phyloP scores from a whole-genome alignment of 305 asterid species.

The Withania somnifera region DNA sequence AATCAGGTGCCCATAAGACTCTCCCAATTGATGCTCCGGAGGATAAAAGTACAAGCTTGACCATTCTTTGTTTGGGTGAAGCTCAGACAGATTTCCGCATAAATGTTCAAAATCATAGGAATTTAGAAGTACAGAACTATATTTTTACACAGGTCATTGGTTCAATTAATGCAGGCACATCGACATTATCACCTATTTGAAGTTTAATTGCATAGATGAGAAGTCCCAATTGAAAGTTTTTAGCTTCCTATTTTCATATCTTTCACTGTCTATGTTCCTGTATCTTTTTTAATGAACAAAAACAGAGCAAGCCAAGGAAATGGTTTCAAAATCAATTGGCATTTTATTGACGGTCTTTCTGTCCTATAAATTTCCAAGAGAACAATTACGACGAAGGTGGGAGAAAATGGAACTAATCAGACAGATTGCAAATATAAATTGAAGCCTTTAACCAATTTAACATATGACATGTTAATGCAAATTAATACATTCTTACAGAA shows the following conservation, averaged over 20 bases:
- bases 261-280: background rate
- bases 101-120: background rate
- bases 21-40: constrained; percentile 43
- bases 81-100: background rate
- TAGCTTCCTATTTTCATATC: background rate
- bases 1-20: constrained; percentile 41
- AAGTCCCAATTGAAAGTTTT: background rate
- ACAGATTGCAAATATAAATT: background rate
- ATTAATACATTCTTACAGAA: background rate
- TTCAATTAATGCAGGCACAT: background rate
- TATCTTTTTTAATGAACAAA: background rate
- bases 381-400: background rate
- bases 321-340: background rate
- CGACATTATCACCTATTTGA: background rate
- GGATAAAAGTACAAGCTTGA: constrained; percentile 9
- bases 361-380: background rate
- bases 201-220: background rate
- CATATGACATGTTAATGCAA: background rate
- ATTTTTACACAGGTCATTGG: background rate
- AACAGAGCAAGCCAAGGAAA: background rate
- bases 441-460: background rate
- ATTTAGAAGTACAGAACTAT: background rate
- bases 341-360: background rate
- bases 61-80: constrained; percentile 1
- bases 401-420: background rate